These are phyloP conservation scores for Salvia miltiorrhiza DNA, from an alignment of 257 asterid genomes.

Conservation along the genomic window DNA sequence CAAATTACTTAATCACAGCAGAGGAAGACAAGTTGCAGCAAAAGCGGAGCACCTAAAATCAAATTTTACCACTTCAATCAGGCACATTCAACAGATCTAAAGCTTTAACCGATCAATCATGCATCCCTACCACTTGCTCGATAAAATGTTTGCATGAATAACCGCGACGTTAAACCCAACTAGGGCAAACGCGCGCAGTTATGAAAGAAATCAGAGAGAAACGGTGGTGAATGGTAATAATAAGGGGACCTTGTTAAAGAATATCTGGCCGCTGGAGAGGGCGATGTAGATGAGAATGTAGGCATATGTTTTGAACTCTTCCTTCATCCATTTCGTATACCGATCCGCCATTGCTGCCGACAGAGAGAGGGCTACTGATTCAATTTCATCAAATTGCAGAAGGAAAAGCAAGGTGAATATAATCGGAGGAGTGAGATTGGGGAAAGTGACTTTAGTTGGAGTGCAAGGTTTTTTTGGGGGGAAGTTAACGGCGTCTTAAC, in stretches of 20 bases:
- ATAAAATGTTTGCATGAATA: slow-evolving; percentile 9
- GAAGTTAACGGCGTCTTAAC: slow-evolving; percentile 13
- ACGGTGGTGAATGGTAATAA: not conserved
- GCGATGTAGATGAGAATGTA: slow-evolving; percentile 86
- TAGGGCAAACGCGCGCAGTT: not conserved
- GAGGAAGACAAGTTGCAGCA: not conserved
- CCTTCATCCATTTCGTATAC: slow-evolving; percentile 36
- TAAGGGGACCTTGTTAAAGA: slow-evolving; percentile 79
- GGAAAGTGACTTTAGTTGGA: not conserved
- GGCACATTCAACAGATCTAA: slow-evolving; percentile 15
- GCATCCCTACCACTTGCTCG: slow-evolving; percentile 11
- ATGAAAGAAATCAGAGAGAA: not conserved
- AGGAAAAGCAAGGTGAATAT: not conserved
- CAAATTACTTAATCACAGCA: slow-evolving; percentile 2
- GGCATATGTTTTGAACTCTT: slow-evolving; percentile 58
- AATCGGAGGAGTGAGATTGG: slow-evolving; percentile 2
- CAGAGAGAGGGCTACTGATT: slow-evolving; percentile 5
- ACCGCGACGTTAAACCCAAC: not conserved
- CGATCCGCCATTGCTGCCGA: slow-evolving; percentile 71
- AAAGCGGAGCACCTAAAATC: not conserved
- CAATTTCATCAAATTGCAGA: slow-evolving; percentile 6
- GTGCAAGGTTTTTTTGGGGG: not conserved
- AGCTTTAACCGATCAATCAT: not conserved
- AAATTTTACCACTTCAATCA: not conserved
- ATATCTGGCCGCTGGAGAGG: slow-evolving; percentile 98